Evolutionary conservation across 2,329 filamentous ascomycete species (phyloP).

Genomic region (Aspergillus melleus): DNA sequence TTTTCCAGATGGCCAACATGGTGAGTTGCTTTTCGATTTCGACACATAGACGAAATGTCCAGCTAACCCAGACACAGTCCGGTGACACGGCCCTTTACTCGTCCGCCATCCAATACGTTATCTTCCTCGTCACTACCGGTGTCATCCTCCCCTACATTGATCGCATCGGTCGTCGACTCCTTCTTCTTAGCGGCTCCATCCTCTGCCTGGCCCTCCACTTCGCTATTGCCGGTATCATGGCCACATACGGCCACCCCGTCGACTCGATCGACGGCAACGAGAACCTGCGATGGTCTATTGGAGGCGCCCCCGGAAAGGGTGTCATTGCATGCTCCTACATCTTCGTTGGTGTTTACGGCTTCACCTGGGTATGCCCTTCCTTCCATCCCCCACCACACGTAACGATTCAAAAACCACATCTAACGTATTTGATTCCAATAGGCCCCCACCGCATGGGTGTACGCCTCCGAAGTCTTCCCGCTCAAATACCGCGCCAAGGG

Average conservation of each 20-base stretch:
- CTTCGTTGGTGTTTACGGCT: slow-evolving; percentile 36
- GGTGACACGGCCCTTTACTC: slow-evolving; percentile 50
- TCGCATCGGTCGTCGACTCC: slow-evolving; percentile 49
- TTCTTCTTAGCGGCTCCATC: slow-evolving; percentile 50
- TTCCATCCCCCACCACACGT: no score
- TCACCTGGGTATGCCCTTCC: slow-evolving; percentile 43
- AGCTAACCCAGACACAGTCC: slow-evolving; percentile 23
- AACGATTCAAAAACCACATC: no score
- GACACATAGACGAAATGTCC: no score
- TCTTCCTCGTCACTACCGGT: slow-evolving; percentile 56
- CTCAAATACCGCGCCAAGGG: slow-evolving; percentile 65
- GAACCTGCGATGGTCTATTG: slow-evolving; percentile 49
- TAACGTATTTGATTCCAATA: no score
- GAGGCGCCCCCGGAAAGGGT: slow-evolving; percentile 53
- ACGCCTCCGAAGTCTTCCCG: slow-evolving; percentile 64
- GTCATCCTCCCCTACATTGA: slow-evolving; percentile 53
- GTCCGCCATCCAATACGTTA: slow-evolving; percentile 58
- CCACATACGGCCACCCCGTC: slow-evolving; percentile 47
- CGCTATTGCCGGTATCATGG: slow-evolving; percentile 55
- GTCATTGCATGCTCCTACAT: slow-evolving; percentile 67
- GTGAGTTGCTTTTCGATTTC: slow-evolving; percentile 17
- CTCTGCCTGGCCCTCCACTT: slow-evolving; percentile 53
- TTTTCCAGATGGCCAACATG: slow-evolving; percentile 61
- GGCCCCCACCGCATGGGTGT: slow-evolving; percentile 60
- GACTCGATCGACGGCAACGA: slow-evolving; percentile 49